phyloP scores from a whole-genome alignment of 177 flowering plant species.

The Vitis hybrid region DNA sequence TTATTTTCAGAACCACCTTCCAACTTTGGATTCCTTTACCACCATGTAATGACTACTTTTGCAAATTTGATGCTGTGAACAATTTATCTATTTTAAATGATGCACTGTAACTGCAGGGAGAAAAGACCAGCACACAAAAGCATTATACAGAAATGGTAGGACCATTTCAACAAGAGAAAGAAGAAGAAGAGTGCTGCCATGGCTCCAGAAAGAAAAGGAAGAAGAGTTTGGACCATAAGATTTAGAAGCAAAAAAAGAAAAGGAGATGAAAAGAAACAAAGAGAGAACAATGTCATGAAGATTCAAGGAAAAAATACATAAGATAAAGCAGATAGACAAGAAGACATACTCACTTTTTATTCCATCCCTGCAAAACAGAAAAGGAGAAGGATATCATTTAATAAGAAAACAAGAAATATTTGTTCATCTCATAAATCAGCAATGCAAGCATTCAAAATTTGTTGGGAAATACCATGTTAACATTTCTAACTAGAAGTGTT shows the following conservation, averaged over 20 bases:
- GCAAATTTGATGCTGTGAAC: neutral
- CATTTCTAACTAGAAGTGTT: no score
- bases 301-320: neutral
- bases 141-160: neutral
- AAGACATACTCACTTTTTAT: conserved; percentile 50
- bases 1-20: neutral
- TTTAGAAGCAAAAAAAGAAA: neutral
- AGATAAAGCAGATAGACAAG: conserved; percentile 1
- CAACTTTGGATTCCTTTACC: neutral
- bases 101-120: neutral
- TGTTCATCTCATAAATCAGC: neutral
- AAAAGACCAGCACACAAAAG: neutral
- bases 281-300: no score
- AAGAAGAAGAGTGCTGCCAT: neutral
- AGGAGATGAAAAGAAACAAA: neutral
- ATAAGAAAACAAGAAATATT: neutral
- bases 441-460: conserved; percentile 1
- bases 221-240: neutral
- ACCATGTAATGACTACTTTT: no score
- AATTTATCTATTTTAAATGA: no score
- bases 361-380: conserved; percentile 69
- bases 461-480: no score
- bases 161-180: no score
- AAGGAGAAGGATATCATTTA: conserved; percentile 9
- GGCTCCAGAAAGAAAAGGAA: no score